Base-by-base conservation (phyloP, 2,329 filamentous ascomycete species). In the Penicillium sp. region DNA sequence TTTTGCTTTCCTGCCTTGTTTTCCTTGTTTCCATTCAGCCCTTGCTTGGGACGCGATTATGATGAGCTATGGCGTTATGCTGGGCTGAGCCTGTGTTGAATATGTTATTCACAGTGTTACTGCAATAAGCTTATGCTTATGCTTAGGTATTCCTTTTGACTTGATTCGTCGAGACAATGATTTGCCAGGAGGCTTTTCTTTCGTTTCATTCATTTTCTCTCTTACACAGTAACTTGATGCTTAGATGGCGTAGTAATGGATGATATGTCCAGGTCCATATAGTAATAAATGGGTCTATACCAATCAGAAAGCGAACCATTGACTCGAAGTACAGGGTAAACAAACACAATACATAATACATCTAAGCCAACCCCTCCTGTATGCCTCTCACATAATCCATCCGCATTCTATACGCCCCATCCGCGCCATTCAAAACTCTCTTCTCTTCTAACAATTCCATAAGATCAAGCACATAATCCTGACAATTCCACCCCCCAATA, bases 401-500 rank as follows among this genome's bases (percentile, higher is more conserved):
- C 39, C 61, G 42, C 52, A 25, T 53, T 47, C 42, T 51, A 25
- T 61, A 62, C 1, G 1, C 16, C 23, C 13, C 5, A 21, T 60
- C 50, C 5, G 25, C 23, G 1, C 27, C 21, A 37, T 65, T 51
- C 21, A 67, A 50, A n/a, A 67, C 49, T 2, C 9, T 44, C 43
- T 62, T 39, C 4, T 50, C 50, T 39, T 65, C 63, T 33, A 67
- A 55, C 4, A 23, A 33, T 9, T 63, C 57, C 27, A 70, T 46
- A 50, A 69, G 57, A 11, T 70, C 67, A 47, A 70, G 62, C 1
- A 69, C 61, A 48, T 67, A 70, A 47, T 69, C 63, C 50, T 70
- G 65, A 53, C 63, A 70, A 39, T 69, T 68, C 53, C 51, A 69
- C n/a, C 62, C 64, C 19, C 60, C 51, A 35, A 43, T 44, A 13